Base-by-base conservation (phyloP, 208 protist genomes). In the Crithidia expoeki region DNA sequence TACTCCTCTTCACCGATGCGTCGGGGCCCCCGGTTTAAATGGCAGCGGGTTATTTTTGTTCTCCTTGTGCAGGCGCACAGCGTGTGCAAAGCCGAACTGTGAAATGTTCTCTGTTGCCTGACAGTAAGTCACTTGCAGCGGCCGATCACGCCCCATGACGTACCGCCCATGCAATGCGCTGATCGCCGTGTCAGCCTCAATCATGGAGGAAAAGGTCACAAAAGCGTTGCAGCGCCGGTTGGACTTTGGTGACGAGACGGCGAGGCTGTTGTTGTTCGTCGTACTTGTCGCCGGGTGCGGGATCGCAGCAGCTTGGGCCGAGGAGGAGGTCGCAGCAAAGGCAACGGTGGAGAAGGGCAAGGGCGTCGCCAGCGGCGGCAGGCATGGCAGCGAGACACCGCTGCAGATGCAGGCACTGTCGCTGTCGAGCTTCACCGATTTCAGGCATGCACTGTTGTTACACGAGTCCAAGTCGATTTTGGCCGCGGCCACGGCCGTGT, bases 41-140 rank as follows among this genome's bases (percentile, higher is more conserved):
- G 83, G 86, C n/a, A 83, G 67, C 7, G 83, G 83, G 56, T 89
- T 92, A 14, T 78, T 77, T 38, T 52, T 77, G 62, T 92, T 88
- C 55, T 85, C 66, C 49, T 67, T 61, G 32, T 80, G 75, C 14
- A 88, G 71, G 47, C 76, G 52, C 7, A 81, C 58, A 23, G 81
- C 84, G 63, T 92, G 86, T 38, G 79, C 61, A 28, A 61, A 74
- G 28, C 86, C 86, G 60, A 87, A 92, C 21, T 76, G 58, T 0
- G 83, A 89, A 28, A 88, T 85, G 27, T 68, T 40, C 49, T 89
- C 81, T 10, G 72, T 85, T 23, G 68, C 73, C 28, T 67, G 72
- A 56, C 83, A 86, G 77, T 92, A 92, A 7, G 79, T 83, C 57
- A 92, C 86, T 71, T 92, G 86, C 63, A 89, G 79, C 21, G 81